phyloP scores from a whole-genome alignment of 306 rosid genomes.

The Coriaria nepalensis region DNA sequence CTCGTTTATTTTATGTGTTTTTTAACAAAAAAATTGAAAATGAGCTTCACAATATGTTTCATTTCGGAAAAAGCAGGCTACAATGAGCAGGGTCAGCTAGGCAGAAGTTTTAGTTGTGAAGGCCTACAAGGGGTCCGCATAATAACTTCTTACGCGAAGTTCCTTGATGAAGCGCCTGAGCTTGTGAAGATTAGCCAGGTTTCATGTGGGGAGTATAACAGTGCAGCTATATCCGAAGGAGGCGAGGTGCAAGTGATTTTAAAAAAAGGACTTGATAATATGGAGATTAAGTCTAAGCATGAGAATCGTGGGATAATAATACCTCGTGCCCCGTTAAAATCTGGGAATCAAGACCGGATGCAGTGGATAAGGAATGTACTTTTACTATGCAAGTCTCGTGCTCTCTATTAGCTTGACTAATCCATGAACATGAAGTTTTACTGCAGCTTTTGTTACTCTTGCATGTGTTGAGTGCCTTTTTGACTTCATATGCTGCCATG shows the following conservation, averaged over 20 bases:
- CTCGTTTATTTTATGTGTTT: conserved; percentile 1
- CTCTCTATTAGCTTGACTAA: conserved; percentile 21
- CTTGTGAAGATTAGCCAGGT: conserved; percentile 76
- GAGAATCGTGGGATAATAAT: conserved; percentile 28
- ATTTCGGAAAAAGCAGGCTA: conserved; percentile 75
- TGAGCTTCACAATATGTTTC: conserved; percentile 20
- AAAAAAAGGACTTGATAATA: conserved; percentile 31
- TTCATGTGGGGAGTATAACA: conserved; percentile 97
- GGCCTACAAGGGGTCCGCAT: conserved; percentile 78
- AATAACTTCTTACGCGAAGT: conserved; percentile 67
- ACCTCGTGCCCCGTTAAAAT: background rate
- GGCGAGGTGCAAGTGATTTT: conserved; percentile 95
- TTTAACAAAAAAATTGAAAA: background rate
- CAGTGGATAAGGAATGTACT: conserved; percentile 43
- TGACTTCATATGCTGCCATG: no score
- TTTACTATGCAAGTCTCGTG: conserved; percentile 38
- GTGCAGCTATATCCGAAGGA: conserved; percentile 76
- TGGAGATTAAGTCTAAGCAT: conserved; percentile 53
- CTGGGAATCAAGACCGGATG: conserved; percentile 31
- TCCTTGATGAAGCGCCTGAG: conserved; percentile 95
- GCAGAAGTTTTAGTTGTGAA: conserved; percentile 86
- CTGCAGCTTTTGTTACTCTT: background rate
- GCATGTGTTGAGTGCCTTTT: no score
- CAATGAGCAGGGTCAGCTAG: conserved; percentile 96
- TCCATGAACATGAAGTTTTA: background rate